Evolutionary conservation across 768 basidiomycete genomes (phyloP).

Genomic region (Mycena metata): DNA sequence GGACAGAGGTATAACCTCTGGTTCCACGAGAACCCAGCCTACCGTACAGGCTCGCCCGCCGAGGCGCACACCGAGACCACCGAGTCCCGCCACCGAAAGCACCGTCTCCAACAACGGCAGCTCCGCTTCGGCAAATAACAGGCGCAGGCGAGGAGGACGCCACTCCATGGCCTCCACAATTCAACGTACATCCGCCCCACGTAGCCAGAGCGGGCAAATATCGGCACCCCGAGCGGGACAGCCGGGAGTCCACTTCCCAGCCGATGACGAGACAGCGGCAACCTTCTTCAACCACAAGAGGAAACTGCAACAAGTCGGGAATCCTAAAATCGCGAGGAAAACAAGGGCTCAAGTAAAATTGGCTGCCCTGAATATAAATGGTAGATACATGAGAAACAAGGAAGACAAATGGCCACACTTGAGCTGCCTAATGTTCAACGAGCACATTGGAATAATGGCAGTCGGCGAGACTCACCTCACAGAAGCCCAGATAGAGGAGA

Average conservation of each 20-base stretch:
- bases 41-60: no score
- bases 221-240: not conserved
- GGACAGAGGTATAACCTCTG: no score
- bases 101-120: no score
- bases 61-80: no score
- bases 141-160: no score
- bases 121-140: no score
- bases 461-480: slow-evolving; percentile 39
- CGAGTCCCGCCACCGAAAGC: no score
- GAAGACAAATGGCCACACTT: slow-evolving; percentile 5
- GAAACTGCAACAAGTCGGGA: not conserved
- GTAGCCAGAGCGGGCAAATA: no score
- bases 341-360: not conserved
- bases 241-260: not conserved
- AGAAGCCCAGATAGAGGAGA: slow-evolving; percentile 16
- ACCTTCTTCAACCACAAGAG: slow-evolving; percentile 2
- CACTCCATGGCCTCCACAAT: no score
- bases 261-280: slow-evolving; percentile 7
- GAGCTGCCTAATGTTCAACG: slow-evolving; percentile 26
- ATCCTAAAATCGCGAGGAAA: not conserved
- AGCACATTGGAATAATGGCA: slow-evolving; percentile 30
- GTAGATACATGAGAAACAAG: not conserved
- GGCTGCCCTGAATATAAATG: slow-evolving; percentile 35
- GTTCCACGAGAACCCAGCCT: no score
- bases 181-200: no score